Conservation (phyloP, 2,329 filamentous ascomycete species). For the Aspergillus costaricaensis region DNA sequence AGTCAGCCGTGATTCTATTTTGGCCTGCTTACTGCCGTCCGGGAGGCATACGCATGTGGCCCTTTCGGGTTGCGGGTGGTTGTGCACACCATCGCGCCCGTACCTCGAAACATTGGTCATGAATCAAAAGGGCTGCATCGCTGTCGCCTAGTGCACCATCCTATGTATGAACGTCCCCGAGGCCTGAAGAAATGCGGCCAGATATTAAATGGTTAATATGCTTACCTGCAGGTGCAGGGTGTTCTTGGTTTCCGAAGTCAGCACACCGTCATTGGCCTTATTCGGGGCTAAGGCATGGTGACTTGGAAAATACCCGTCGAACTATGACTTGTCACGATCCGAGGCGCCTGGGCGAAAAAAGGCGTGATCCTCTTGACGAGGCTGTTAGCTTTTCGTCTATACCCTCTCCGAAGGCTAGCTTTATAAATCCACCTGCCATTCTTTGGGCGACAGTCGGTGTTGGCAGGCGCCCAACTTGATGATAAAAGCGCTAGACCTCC, state of each 20-base stretch:
- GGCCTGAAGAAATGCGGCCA: constrained; percentile 5
- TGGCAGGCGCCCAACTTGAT: neutral
- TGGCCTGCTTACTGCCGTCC: neutral
- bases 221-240: neutral
- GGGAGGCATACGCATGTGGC: neutral
- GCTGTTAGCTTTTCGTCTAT: neutral
- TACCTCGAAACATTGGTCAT: neutral
- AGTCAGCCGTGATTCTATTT: constrained; percentile 1
- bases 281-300: neutral
- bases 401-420: neutral
- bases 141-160: neutral
- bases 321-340: constrained; percentile 6
- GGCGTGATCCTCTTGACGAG: neutral
- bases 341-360: neutral
- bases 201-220: neutral
- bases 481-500: neutral
- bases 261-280: neutral
- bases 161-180: too few species aligned
- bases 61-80: neutral
- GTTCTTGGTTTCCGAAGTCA: neutral
- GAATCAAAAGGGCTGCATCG: neutral
- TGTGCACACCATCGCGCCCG: neutral
- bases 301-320: constrained; percentile 4
- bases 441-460: neutral
- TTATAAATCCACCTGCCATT: neutral